A percentile compares a stretch with the other conserved stretches of the same genome.
Conservation (phyloP, 495 filamentous ascomycete species). For the Penicillium ochrochloron region DNA sequence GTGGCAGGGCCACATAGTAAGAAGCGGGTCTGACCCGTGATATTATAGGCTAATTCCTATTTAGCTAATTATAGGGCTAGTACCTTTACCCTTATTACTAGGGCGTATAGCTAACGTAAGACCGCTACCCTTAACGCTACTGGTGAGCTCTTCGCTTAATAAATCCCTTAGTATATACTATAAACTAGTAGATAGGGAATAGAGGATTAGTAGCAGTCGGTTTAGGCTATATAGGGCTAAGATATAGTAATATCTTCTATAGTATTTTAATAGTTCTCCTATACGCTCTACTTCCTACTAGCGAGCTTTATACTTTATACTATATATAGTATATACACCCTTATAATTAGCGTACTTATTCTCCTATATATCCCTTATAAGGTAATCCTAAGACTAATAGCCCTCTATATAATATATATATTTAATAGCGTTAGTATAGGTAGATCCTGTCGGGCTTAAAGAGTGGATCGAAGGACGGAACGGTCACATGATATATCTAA, state of each 20-base stretch:
- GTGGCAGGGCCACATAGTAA: too few relatives aligned
- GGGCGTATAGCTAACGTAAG: neutral
- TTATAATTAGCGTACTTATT: constrained; percentile 12
- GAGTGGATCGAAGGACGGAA: too few relatives aligned
- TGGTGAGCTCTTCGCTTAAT: neutral
- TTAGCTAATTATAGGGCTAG: neutral
- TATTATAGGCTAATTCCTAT: neutral
- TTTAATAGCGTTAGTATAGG: neutral
- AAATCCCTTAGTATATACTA: neutral
- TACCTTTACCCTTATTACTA: constrained; percentile 2
- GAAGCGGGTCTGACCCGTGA: too few relatives aligned
- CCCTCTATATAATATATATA: constrained; percentile 2
- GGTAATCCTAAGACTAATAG: constrained; percentile 1
- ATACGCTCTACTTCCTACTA: neutral
- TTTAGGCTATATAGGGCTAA: neutral
- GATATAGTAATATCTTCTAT: neutral
- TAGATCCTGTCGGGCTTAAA: too few relatives aligned
- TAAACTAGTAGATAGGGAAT: neutral
- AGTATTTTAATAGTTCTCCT: neutral
- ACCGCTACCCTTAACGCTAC: neutral
- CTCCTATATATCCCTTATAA: neutral
- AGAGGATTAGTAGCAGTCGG: neutral
- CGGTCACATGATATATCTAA: too few relatives aligned
- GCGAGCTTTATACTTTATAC: neutral
- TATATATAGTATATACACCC: constrained; percentile 8